Base-by-base conservation (phyloP, 164 flowering plant genomes). In the Liriodendron chinense region DNA sequence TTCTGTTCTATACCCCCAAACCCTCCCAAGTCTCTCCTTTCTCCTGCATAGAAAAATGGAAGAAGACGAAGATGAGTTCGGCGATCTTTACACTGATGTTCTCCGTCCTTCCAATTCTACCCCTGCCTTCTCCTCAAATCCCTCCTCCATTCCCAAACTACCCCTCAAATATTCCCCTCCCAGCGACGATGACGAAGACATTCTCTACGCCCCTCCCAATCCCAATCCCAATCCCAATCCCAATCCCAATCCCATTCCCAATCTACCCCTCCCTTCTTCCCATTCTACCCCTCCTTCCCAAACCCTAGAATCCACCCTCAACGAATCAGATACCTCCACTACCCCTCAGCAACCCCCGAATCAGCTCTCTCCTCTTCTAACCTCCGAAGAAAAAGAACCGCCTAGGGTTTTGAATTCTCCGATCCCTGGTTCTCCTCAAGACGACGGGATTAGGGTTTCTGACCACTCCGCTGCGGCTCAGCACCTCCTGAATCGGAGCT, bases 11-110 rank as follows among this genome's bases (percentile, higher is more conserved):
- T 34, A 34, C 43, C 43, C 43, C 43, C 43, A 34, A 34, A 34
- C 43, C 43, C 43, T 34, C 43, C 2, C 43, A 34, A 34, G 5
- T 4, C 43, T 34, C 3, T 34, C 43, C 43, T n/a, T n/a, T n/a
- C n/a, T 34, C 43, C 43, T 34, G 43, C 7, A 34, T 34, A 53
- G 16, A 53, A 0, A 0, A 67, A 67, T 67, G 69, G 69, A 67
- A 25, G 99, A 94, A 72, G 98, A 91, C 78, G 99, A 96, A 63
- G 99, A 95, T 68, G 98, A 93, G 75, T 96, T 96, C 82, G 99
- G 99, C 74, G 99, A 96, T 90, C 97, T 96, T 56, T 96, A 96
- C 85, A 86, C 97, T 1, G 99, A 94, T 73, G 95, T 96, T 25
- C 92, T 95, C 73, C 83, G 65, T 1, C 86, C 91, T 5, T 1